Evolutionary conservation across 2,329 filamentous ascomycete genomes (phyloP).

Genomic region (Penicillium griseofulvum): DNA sequence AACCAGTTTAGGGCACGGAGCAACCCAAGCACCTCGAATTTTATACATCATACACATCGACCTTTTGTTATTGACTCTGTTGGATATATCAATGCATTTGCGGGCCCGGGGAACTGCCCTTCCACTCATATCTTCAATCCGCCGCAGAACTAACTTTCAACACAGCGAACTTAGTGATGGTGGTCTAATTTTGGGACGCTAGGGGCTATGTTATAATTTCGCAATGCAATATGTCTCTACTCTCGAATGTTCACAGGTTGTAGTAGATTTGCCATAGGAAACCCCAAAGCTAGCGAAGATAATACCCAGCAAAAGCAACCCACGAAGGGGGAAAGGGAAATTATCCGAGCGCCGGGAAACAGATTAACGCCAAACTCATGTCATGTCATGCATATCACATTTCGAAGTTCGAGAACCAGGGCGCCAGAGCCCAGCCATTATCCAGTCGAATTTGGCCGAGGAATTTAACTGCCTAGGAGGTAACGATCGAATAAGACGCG

Average conservation of each 20-base stretch:
- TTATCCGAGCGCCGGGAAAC: background rate
- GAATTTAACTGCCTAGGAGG: background rate
- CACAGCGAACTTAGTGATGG: no score
- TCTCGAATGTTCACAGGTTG: background rate
- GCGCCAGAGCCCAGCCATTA: background rate
- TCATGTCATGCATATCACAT: slow-evolving; percentile 23
- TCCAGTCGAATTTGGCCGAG: background rate
- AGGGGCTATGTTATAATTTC: background rate
- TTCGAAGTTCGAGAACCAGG: background rate
- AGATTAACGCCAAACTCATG: slow-evolving; percentile 22
- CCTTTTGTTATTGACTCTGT: no score
- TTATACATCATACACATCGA: no score
- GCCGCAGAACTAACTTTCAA: background rate
- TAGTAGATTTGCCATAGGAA: background rate
- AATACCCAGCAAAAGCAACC: background rate
- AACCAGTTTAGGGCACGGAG: no score
- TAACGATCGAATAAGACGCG: background rate
- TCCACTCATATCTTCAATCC: background rate
- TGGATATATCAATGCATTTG: no score
- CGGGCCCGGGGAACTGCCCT: no score
- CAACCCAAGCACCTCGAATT: no score
- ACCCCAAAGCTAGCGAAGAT: background rate
- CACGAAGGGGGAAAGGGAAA: background rate
- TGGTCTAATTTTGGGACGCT: background rate
- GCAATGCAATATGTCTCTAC: background rate